Conservation (phyloP, 2,329 filamentous ascomycete genomes). For the Colletotrichum liaoningense region DNA sequence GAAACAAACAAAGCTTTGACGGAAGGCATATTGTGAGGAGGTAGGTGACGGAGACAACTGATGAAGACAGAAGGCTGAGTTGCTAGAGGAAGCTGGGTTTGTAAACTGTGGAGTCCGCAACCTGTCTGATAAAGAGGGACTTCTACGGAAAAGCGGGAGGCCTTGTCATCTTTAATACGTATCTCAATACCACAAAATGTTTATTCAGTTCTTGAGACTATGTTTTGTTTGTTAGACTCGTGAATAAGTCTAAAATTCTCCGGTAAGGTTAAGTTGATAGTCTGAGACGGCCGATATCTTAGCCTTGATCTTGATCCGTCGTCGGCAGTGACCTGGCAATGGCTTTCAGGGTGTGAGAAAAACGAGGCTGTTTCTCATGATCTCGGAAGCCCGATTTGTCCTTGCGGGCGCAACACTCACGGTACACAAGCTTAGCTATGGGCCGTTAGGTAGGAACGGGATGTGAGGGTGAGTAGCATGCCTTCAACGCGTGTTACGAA, state of each 20-base stretch:
- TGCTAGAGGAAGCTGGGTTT: neutral
- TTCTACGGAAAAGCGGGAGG: too few relatives aligned
- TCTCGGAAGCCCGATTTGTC: neutral
- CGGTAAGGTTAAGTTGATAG: slow-evolving; percentile 17
- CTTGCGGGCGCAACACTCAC: neutral
- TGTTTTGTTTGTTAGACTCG: neutral
- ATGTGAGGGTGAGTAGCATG: neutral
- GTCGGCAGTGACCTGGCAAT: neutral
- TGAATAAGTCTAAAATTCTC: neutral
- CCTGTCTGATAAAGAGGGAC: neutral
- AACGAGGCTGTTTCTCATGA: neutral
- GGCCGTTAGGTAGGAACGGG: too few relatives aligned
- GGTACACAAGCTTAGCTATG: neutral
- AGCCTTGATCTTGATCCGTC: neutral
- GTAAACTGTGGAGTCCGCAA: neutral
- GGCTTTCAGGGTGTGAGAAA: neutral
- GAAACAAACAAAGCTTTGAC: neutral
- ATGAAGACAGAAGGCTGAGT: neutral
- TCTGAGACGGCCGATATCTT: slow-evolving; percentile 1
- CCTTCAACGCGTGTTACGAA: neutral
- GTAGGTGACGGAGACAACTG: neutral
- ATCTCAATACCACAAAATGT: too few relatives aligned
- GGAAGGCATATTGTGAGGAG: neutral
- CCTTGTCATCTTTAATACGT: slow-evolving; percentile 6
- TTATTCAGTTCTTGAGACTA: neutral